Conservation (phyloP, 805 yeast genomes). For the Metschnikowia vanudenii region DNA sequence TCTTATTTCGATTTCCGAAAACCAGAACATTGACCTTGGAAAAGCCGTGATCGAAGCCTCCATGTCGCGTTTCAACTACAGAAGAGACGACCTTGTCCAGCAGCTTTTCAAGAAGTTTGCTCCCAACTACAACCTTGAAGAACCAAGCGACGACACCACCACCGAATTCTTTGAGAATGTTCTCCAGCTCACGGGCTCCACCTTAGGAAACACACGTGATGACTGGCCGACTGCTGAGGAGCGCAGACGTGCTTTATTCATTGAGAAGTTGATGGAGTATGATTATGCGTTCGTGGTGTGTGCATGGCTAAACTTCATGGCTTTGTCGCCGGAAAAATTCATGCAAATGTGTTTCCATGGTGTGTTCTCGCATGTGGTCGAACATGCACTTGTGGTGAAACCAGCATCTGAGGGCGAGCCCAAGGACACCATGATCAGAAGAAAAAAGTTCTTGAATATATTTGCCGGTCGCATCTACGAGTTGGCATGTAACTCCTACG, state of each 20-base stretch:
- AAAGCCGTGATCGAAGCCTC: conserved; percentile 67
- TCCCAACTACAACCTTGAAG: conserved; percentile 33
- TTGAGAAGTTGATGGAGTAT: conserved; percentile 69
- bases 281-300: conserved; percentile 59
- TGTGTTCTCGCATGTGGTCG: conserved; percentile 86
- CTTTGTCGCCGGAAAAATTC: conserved; percentile 58
- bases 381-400: conserved; percentile 50
- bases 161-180: conserved; percentile 64
- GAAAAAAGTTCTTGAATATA: conserved; percentile 68
- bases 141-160: conserved; percentile 33
- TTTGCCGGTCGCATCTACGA: conserved; percentile 54
- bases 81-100: conserved; percentile 56
- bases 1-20: conserved; percentile 47
- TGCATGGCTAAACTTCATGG: conserved; percentile 58
- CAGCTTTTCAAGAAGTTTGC: conserved; percentile 42
- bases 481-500: conserved; percentile 81
- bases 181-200: conserved; percentile 62
- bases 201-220: conserved; percentile 76
- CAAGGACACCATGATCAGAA: conserved; percentile 48
- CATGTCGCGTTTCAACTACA: conserved; percentile 52
- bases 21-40: conserved; percentile 70
- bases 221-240: conserved; percentile 95
- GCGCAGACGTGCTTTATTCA: conserved; percentile 71
- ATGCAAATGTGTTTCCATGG: conserved; percentile 83
- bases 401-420: conserved; percentile 44